Conservation (phyloP, 148 eudicot species). For the Vaccinium vitisidaea region DNA sequence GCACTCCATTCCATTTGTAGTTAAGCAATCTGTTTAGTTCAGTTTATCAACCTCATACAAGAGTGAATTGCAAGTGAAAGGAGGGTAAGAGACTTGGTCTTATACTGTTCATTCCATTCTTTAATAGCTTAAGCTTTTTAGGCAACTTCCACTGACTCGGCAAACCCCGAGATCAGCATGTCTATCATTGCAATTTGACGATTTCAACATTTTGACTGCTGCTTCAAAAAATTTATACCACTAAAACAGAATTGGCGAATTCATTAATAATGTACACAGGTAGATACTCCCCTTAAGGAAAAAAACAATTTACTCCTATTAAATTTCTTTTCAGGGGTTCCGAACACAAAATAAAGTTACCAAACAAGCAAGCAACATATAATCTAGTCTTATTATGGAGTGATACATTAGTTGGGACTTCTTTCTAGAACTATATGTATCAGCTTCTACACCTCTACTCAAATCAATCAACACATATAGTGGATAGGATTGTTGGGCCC, state of each 20-base stretch:
- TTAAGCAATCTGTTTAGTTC: neutral
- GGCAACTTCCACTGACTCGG: neutral
- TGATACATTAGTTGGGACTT: too few species aligned
- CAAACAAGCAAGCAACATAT: too few species aligned
- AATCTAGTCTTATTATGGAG: too few species aligned
- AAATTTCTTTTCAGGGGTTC: neutral
- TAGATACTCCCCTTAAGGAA: neutral
- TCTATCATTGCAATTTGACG: too few species aligned
- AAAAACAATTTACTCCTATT: neutral
- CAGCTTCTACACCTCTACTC: too few species aligned
- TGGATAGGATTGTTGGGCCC: too few species aligned
- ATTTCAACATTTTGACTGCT: neutral
- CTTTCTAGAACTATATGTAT: too few species aligned
- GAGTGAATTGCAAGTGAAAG: neutral
- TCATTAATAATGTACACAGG: neutral
- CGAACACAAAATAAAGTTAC: neutral
- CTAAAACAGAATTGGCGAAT: neutral
- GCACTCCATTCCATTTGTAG: neutral
- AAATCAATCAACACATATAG: too few species aligned
- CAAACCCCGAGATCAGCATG: neutral
- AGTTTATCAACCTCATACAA: neutral
- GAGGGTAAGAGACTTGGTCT: neutral
- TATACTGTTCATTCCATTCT: neutral
- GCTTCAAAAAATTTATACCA: neutral
- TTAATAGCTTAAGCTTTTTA: neutral